These are phyloP conservation scores for Histomonas meleagridis DNA, from an alignment of 208 protist species.

Conservation along the genomic window DNA sequence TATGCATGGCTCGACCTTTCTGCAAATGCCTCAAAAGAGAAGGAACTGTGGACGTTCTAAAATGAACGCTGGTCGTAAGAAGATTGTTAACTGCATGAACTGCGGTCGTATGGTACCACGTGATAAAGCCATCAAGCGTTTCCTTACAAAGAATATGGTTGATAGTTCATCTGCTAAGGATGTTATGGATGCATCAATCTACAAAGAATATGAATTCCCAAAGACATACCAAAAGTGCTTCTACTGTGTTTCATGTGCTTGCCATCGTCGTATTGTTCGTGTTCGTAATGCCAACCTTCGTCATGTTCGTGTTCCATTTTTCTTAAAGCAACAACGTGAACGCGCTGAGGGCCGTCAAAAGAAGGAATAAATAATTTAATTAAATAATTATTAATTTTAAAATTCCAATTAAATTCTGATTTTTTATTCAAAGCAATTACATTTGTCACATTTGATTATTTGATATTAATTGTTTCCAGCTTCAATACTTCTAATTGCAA, in stretches of 20 bases:
- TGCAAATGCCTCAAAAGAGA: constrained; percentile 46
- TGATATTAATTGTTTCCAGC: too few species aligned
- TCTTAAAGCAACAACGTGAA: constrained; percentile 31
- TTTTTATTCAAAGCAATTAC: too few species aligned
- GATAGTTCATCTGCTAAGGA: constrained; percentile 43
- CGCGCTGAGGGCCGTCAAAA: not conserved
- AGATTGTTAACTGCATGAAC: constrained; percentile 45
- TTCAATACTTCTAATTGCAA: too few species aligned
- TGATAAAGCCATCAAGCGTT: constrained; percentile 49
- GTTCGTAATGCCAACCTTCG: constrained; percentile 40
- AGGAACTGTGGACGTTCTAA: constrained; percentile 46
- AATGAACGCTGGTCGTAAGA: constrained; percentile 39
- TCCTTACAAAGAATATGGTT: constrained; percentile 49
- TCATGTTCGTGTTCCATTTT: constrained; percentile 40
- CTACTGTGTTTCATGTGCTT: constrained; percentile 51
- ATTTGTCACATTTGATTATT: too few species aligned
- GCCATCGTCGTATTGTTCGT: constrained; percentile 47
- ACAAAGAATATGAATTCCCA: constrained; percentile 47
- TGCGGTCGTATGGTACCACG: constrained; percentile 43
- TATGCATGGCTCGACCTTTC: not conserved
- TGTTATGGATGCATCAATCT: constrained; percentile 42
- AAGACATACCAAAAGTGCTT: constrained; percentile 50
- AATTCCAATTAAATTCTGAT: too few species aligned
- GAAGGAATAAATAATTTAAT: not conserved
- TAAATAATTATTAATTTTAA: too few species aligned